These are phyloP conservation scores for Friedmanniomyces simplex DNA, from an alignment of 495 filamentous ascomycete genomes.

Conservation along the genomic window DNA sequence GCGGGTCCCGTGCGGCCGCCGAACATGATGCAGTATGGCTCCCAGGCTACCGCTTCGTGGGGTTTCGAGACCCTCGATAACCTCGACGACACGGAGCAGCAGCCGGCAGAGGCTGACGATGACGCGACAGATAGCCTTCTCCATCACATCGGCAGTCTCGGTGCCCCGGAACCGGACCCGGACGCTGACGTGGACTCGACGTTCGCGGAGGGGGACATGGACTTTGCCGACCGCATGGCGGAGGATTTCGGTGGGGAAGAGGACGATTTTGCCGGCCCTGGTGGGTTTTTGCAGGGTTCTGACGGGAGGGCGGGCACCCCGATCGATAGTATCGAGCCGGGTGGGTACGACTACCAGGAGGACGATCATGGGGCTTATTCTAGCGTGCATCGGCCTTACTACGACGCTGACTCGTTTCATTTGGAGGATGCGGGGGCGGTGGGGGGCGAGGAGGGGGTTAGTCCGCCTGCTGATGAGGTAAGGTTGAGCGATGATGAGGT, in stretches of 20 bases:
- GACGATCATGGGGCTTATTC: constrained; percentile 8
- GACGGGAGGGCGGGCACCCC: neutral
- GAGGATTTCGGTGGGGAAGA: neutral
- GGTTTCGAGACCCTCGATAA: no score
- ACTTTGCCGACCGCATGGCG: neutral
- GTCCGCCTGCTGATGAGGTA: neutral
- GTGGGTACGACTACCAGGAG: neutral
- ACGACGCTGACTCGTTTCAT: neutral
- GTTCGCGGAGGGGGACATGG: neutral
- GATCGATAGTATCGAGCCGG: neutral
- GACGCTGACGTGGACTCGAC: no score
- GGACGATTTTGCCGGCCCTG: neutral
- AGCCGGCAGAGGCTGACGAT: constrained; percentile 1
- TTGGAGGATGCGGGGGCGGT: constrained; percentile 7
- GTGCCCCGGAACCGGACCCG: neutral
- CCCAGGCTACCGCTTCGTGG: neutral
- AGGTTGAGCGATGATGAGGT: neutral
- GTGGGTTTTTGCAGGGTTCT: neutral
- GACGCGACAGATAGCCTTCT: neutral
- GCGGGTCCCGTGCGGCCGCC: constrained; percentile 4
- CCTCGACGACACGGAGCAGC: neutral
- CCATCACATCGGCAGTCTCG: neutral
- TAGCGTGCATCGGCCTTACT: neutral
- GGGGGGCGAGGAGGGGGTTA: no score
- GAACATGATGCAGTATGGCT: constrained; percentile 3